Percentiles rank a stretch among this genome's conserved stretches.
Evolutionary conservation across 78 protist species (phyloP).

Genomic region (Dictyostelium capitatum): DNA sequence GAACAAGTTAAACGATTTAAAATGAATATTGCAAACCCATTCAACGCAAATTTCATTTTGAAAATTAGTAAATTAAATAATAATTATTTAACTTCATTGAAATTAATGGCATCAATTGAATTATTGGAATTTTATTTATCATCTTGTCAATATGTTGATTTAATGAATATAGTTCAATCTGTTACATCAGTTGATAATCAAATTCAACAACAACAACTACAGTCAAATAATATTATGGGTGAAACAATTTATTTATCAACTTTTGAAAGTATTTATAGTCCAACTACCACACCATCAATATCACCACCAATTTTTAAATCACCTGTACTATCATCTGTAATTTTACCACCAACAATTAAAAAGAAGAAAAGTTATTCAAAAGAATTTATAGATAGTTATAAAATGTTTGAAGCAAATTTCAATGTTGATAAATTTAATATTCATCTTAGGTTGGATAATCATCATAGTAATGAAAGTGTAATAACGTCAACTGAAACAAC

Average conservation of each 20-base stretch:
- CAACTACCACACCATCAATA: not conserved
- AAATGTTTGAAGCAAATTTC: constrained; percentile 31
- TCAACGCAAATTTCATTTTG: constrained; percentile 42
- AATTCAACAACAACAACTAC: not conserved
- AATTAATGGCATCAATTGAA: constrained; percentile 24
- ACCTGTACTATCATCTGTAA: not conserved
- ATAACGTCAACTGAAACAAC: not conserved
- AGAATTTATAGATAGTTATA: constrained; percentile 24
- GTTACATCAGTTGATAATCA: not conserved
- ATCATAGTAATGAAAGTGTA: not conserved
- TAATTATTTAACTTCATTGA: constrained; percentile 36
- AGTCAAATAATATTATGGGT: not conserved
- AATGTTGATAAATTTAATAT: constrained; percentile 37
- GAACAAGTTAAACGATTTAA: constrained; percentile 24
- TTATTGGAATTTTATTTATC: constrained; percentile 53
- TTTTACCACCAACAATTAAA: not conserved
- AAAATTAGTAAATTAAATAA: constrained; percentile 44
- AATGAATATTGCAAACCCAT: constrained; percentile 76
- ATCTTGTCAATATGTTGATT: constrained; percentile 59
- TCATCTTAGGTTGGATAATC: constrained; percentile 18
- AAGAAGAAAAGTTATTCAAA: constrained; percentile 7
- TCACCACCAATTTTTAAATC: not conserved
- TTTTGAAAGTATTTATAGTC: not conserved
- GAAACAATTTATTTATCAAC: constrained; percentile 5
- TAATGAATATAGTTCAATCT: constrained; percentile 39